Conservation (phyloP, 2,329 filamentous ascomycete genomes). For the Aspergillus glaucus region DNA sequence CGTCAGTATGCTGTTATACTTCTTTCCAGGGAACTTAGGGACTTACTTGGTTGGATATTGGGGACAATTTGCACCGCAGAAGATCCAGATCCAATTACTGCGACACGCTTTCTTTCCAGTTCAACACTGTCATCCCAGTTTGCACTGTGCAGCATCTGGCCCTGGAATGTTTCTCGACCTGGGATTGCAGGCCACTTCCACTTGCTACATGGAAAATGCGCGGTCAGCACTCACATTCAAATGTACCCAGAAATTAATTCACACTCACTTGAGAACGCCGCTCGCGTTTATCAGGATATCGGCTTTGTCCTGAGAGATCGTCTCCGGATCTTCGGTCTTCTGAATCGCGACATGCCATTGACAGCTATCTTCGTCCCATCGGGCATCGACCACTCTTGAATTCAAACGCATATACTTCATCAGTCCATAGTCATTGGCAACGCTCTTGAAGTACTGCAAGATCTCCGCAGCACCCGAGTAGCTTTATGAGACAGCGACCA, state of each 20-base stretch:
- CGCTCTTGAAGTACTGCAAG: conserved; percentile 19
- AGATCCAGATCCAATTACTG: conserved; percentile 16
- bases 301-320: conserved; percentile 5
- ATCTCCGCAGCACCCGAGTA: conserved; percentile 23
- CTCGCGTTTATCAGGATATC: conserved; percentile 9
- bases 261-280: conserved; percentile 9
- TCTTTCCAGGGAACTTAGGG: neutral
- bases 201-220: conserved; percentile 1
- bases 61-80: conserved; percentile 20
- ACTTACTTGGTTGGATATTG: conserved; percentile 12
- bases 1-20: too few species aligned
- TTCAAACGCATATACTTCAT: conserved; percentile 21
- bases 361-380: conserved; percentile 23
- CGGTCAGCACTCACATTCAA: neutral
- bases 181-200: conserved; percentile 10
- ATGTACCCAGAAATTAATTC: neutral
- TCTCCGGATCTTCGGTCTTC: conserved; percentile 1
- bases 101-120: conserved; percentile 36
- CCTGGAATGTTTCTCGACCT: conserved; percentile 6
- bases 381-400: conserved; percentile 18
- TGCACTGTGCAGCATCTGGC: conserved; percentile 6
- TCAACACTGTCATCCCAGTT: conserved; percentile 34
- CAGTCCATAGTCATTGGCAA: conserved; percentile 19
- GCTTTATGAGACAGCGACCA: conserved; percentile 2
- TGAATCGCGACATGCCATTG: conserved; percentile 23